A percentile compares a stretch with the other conserved stretches of the same genome.
These are phyloP conservation scores for Lactifluus piperatus DNA, from an alignment of 768 basidiomycete genomes.

Conservation along the genomic window DNA sequence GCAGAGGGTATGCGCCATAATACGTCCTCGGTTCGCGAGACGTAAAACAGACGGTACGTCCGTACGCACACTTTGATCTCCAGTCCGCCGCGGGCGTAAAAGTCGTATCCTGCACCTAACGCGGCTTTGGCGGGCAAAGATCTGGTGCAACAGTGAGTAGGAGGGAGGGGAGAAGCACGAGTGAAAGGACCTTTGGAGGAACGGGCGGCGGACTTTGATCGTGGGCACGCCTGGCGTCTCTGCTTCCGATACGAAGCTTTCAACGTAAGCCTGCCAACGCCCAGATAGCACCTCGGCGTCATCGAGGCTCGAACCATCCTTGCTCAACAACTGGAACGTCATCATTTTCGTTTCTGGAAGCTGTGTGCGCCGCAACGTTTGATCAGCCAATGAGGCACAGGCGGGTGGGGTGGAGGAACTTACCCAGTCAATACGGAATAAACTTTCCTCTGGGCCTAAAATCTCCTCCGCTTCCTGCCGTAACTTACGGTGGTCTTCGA, in stretches of 20 bases:
- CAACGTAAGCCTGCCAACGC: constrained; percentile 74
- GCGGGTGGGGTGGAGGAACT: constrained; percentile 20
- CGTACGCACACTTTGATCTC: constrained; percentile 82
- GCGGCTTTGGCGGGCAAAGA: constrained; percentile 30
- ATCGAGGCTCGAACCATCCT: constrained; percentile 67
- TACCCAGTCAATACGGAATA: constrained; percentile 80
- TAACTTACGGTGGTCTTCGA: constrained; percentile 63
- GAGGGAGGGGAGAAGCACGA: constrained; percentile 20
- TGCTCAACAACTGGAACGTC: constrained; percentile 69
- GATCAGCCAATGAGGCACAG: not conserved
- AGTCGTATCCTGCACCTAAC: constrained; percentile 1
- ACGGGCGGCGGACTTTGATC: constrained; percentile 45
- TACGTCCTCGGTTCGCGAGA: constrained; percentile 57
- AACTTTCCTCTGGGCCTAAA: constrained; percentile 65
- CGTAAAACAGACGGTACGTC: constrained; percentile 77
- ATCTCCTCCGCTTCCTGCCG: constrained; percentile 61
- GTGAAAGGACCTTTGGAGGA: constrained; percentile 50
- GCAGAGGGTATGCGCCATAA: constrained; percentile 39
- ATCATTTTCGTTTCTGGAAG: constrained; percentile 55
- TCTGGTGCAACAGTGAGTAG: constrained; percentile 30
- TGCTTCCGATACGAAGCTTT: constrained; percentile 59
- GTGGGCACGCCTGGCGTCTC: constrained; percentile 45
- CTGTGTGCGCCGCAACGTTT: constrained; percentile 29
- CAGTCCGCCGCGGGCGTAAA: constrained; percentile 40
- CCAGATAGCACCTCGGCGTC: constrained; percentile 70